Evolutionary conservation across 371 early-diverging fungal species (phyloP).

Genomic region (Mucor velutinosus): DNA sequence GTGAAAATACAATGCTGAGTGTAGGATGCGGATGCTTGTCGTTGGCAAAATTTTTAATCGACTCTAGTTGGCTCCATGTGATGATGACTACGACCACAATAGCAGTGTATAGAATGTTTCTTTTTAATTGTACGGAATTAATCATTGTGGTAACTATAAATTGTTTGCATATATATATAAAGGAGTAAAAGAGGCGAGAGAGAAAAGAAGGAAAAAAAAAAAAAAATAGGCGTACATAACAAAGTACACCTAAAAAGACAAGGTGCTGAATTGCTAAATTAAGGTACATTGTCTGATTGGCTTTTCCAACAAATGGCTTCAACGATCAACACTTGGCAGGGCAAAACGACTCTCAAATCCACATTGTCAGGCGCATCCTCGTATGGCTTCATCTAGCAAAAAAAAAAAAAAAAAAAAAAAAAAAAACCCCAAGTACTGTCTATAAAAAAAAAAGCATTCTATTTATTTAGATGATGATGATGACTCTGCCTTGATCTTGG

Average conservation of each 20-base stretch:
- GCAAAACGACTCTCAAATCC: too few relatives aligned
- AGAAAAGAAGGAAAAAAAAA: not conserved
- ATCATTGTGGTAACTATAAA: not conserved
- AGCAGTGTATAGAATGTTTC: not conserved
- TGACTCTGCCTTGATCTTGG: slow-evolving; percentile 20
- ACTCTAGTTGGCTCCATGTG: slow-evolving; percentile 4
- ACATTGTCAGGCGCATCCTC: too few relatives aligned
- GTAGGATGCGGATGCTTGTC: not conserved
- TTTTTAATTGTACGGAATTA: not conserved
- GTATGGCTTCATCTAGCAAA: not conserved
- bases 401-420: too few relatives aligned
- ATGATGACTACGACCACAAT: not conserved
- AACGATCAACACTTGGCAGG: not conserved
- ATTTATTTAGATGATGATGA: not conserved
- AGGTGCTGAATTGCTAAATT: slow-evolving; percentile 1
- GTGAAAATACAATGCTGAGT: not conserved
- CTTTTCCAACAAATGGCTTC: not conserved
- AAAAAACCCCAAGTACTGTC: not conserved
- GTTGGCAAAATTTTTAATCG: not conserved
- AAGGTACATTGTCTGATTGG: not conserved
- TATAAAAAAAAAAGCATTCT: not conserved
- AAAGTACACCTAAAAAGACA: not conserved
- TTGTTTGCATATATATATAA: not conserved
- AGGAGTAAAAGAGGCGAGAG: not conserved
- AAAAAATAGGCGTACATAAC: not conserved